A percentile compares a stretch with the other conserved stretches of the same genome.
These are phyloP conservation scores for Fagus sylvatica DNA, from an alignment of 306 rosid species.

Conservation along the genomic window DNA sequence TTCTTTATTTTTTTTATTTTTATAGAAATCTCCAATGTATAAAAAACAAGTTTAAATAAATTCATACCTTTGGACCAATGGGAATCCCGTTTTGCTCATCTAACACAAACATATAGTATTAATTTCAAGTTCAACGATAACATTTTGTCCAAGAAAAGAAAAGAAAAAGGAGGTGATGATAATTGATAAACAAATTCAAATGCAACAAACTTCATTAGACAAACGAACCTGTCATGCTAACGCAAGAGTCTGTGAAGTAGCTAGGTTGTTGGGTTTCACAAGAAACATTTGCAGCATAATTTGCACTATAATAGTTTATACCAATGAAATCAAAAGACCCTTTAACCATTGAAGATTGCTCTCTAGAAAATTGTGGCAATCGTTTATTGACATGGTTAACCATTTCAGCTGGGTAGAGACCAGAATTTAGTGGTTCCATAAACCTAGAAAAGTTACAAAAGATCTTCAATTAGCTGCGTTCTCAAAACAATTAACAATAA, in stretches of 20 bases:
- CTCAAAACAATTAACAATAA: no score
- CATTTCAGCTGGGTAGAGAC: conserved; percentile 47
- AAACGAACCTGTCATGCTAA: conserved; percentile 4
- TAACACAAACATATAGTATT: conserved; percentile 16
- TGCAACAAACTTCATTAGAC: not conserved
- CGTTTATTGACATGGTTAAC: conserved; percentile 18
- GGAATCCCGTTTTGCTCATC: conserved; percentile 43
- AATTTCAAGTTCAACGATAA: no score
- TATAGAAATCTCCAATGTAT: no score
- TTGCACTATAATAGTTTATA: conserved; percentile 37
- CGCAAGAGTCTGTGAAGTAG: conserved; percentile 31
- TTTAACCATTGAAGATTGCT: conserved; percentile 29
- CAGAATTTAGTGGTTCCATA: conserved; percentile 38
- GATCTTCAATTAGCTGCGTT: no score
- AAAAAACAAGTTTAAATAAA: not conserved
- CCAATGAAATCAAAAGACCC: conserved; percentile 50
- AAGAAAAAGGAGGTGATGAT: no score
- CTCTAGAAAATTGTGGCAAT: conserved; percentile 37
- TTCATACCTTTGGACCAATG: conserved; percentile 43
- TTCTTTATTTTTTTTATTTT: no score
- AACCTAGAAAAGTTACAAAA: conserved; percentile 21
- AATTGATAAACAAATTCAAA: not conserved
- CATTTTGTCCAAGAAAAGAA: no score
- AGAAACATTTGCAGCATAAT: conserved; percentile 34
- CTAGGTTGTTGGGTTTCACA: conserved; percentile 9